Evolutionary conservation across 768 basidiomycete genomes (phyloP).

Genomic region (Solioccasus polychromus): DNA sequence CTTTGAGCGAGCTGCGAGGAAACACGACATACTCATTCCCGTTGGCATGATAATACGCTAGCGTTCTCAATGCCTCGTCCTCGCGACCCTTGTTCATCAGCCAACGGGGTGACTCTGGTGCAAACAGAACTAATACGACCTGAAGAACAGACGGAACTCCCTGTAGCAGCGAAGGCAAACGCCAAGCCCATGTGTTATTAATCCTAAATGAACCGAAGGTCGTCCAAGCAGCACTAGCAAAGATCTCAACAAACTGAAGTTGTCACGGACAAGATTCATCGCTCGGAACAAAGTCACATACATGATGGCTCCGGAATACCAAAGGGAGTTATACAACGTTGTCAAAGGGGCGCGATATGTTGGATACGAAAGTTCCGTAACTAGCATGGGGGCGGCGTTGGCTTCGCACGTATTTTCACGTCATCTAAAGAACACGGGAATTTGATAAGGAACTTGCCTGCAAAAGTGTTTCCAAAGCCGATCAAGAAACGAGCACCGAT

Average conservation of each 20-base stretch:
- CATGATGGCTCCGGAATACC: slow-evolving; percentile 83
- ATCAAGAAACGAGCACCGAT: slow-evolving; percentile 77
- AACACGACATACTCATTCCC: slow-evolving; percentile 56
- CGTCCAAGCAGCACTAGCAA: slow-evolving; percentile 71
- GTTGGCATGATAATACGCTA: slow-evolving; percentile 83
- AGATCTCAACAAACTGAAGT: too few species aligned
- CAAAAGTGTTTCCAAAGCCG: slow-evolving; percentile 74
- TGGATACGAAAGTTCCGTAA: slow-evolving; percentile 82
- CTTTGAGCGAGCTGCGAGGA: not conserved
- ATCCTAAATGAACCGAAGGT: slow-evolving; percentile 80
- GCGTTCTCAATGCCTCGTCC: slow-evolving; percentile 58
- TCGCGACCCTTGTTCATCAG: slow-evolving; percentile 73
- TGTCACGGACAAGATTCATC: too few species aligned
- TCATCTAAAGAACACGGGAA: not conserved
- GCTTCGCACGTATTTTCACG: slow-evolving; percentile 30
- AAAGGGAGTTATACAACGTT: slow-evolving; percentile 77
- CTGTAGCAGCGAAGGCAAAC: slow-evolving; percentile 74
- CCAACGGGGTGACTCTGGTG: slow-evolving; percentile 84
- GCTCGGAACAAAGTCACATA: too few species aligned
- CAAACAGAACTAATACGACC: slow-evolving; percentile 61
- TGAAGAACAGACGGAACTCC: slow-evolving; percentile 68
- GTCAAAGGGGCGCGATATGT: slow-evolving; percentile 76
- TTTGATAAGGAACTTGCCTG: slow-evolving; percentile 37
- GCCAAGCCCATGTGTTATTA: slow-evolving; percentile 71
- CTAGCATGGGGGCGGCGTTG: slow-evolving; percentile 76